These are phyloP conservation scores for Wickerhamomyces silvicola DNA, from an alignment of 805 yeast species.

Conservation along the genomic window DNA sequence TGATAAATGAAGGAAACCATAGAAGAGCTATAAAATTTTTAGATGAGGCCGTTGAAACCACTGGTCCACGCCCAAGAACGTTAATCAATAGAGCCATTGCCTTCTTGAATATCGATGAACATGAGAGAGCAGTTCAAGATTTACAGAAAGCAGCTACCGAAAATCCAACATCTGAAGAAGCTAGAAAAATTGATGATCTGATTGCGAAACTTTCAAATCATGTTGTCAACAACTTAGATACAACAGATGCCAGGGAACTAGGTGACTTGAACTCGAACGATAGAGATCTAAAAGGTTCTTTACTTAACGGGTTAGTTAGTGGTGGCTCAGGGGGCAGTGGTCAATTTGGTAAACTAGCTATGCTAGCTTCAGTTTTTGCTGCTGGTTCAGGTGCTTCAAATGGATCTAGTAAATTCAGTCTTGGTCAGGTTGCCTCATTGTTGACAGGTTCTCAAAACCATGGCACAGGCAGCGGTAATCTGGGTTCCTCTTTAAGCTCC, in stretches of 20 bases:
- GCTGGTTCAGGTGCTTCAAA: slow-evolving; percentile 3
- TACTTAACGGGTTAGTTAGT: slow-evolving; percentile 16
- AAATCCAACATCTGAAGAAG: slow-evolving; percentile 16
- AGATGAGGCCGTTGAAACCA: not conserved
- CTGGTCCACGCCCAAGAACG: slow-evolving; percentile 13
- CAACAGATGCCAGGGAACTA: slow-evolving; percentile 13
- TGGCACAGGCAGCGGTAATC: not conserved
- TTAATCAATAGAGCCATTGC: slow-evolving; percentile 19
- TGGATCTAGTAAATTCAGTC: slow-evolving; percentile 6
- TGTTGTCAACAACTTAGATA: slow-evolving; percentile 15
- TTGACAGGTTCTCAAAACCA: slow-evolving; percentile 5
- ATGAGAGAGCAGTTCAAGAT: slow-evolving; percentile 17
- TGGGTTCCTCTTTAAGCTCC: slow-evolving; percentile 3
- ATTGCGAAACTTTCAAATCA: slow-evolving; percentile 16
- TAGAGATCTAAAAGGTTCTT: slow-evolving; percentile 14
- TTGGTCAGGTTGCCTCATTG: slow-evolving; percentile 10
- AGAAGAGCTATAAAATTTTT: slow-evolving; percentile 3
- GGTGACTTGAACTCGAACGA: slow-evolving; percentile 12
- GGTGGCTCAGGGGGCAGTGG: slow-evolving; percentile 12
- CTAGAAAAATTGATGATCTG: slow-evolving; percentile 13
- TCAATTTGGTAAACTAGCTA: slow-evolving; percentile 9
- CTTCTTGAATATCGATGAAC: slow-evolving; percentile 10
- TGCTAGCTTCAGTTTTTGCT: slow-evolving; percentile 12
- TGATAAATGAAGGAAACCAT: slow-evolving; percentile 2
- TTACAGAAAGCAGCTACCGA: slow-evolving; percentile 15